These are phyloP conservation scores for Suillus occidentalis DNA, from an alignment of 768 basidiomycete species.

Conservation along the genomic window DNA sequence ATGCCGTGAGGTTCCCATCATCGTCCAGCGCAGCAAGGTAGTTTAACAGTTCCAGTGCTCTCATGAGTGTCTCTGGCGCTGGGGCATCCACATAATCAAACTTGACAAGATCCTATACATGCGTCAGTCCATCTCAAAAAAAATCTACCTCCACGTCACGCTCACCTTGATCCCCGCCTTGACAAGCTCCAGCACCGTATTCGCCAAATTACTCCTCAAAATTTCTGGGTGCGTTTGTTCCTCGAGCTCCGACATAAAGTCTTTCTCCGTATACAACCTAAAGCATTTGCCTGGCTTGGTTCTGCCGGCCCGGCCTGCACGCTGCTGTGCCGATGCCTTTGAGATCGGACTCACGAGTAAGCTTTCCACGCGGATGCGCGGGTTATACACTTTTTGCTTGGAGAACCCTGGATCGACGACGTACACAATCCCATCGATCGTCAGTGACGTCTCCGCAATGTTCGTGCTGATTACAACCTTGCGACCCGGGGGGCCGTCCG, in stretches of 20 bases:
- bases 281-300: conserved; percentile 98
- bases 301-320: conserved; percentile 94
- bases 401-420: conserved; percentile 98
- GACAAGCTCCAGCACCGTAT: conserved; percentile 89
- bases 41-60: conserved; percentile 91
- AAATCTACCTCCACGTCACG: neutral
- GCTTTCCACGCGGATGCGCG: conserved; percentile 93
- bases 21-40: conserved; percentile 92
- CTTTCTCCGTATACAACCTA: conserved; percentile 94
- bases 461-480: conserved; percentile 97
- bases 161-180: conserved; percentile 88
- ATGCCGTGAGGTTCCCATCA: conserved; percentile 82
- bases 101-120: conserved; percentile 65
- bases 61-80: conserved; percentile 96
- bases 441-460: conserved; percentile 95
- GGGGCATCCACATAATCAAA: conserved; percentile 94
- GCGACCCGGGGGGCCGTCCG: conserved; percentile 79
- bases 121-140: conserved; percentile 5
- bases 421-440: conserved; percentile 98
- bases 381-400: conserved; percentile 98
- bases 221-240: conserved; percentile 99
- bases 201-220: conserved; percentile 88
- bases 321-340: conserved; percentile 94
- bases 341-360: conserved; percentile 95
- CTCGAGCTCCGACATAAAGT: conserved; percentile 94